Conservation (phyloP, 129 eudicot genomes). For the Escallonia herrerae region DNA sequence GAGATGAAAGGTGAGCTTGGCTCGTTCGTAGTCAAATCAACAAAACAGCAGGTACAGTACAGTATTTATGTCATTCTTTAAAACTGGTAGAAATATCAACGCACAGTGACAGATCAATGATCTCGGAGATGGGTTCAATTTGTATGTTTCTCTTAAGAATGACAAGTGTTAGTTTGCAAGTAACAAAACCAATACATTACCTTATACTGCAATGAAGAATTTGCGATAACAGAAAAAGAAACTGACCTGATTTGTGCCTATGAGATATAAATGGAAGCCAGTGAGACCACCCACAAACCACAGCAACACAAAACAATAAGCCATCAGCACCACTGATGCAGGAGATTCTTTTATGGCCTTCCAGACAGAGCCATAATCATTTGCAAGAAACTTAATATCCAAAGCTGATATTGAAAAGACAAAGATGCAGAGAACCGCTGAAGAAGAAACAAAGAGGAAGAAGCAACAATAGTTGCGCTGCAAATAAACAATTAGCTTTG, state of each 20-base stretch:
- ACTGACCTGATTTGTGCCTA: slow-evolving; percentile 41
- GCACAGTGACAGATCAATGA: no score
- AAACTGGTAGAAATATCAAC: no score
- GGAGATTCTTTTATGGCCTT: slow-evolving; percentile 25
- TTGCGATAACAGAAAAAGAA: background rate
- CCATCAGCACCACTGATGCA: slow-evolving; percentile 22
- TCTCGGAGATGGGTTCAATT: no score
- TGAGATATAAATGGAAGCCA: slow-evolving; percentile 43
- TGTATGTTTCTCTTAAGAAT: no score
- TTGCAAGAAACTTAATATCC: slow-evolving; percentile 19
- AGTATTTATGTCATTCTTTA: no score
- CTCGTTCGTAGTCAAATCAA: no score
- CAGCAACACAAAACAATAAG: slow-evolving; percentile 31
- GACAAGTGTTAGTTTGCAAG: no score
- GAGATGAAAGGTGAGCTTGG: no score
- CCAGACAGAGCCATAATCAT: slow-evolving; percentile 26
- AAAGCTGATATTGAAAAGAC: slow-evolving; percentile 24
- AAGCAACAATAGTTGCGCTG: slow-evolving; percentile 59
- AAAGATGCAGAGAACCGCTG: slow-evolving; percentile 34
- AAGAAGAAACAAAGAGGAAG: slow-evolving; percentile 32
- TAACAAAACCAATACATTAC: no score
- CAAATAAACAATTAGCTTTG: slow-evolving; percentile 12
- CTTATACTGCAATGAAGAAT: no score
- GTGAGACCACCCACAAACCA: slow-evolving; percentile 58
- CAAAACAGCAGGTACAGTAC: no score